These are phyloP conservation scores for Elaeis guineensis DNA, from an alignment of 176 grass and related monocot species.

Conservation along the genomic window DNA sequence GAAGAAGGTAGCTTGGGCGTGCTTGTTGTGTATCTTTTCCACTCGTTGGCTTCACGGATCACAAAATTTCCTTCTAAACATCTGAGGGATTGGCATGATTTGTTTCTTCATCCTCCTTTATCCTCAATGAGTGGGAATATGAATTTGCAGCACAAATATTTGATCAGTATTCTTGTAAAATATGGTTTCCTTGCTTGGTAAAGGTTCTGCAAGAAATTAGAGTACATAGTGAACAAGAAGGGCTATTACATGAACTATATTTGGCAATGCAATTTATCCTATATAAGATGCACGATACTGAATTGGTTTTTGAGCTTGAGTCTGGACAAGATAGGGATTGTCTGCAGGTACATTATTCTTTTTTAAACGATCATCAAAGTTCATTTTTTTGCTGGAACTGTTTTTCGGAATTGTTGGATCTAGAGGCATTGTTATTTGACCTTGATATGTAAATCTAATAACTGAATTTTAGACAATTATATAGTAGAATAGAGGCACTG, in stretches of 20 bases:
- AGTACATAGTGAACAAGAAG: constrained; percentile 31
- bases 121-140: constrained; percentile 68
- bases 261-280: constrained; percentile 52
- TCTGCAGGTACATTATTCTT: constrained; percentile 48
- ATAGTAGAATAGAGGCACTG: no score
- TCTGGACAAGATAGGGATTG: constrained; percentile 39
- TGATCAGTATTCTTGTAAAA: constrained; percentile 61
- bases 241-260: constrained; percentile 35
- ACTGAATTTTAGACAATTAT: no score
- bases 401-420: no score
- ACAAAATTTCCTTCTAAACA: constrained; percentile 19
- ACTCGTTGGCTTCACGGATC: constrained; percentile 30
- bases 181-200: constrained; percentile 88
- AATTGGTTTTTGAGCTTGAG: constrained; percentile 71
- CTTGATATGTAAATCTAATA: no score
- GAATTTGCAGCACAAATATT: constrained; percentile 48
- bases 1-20: constrained; percentile 44
- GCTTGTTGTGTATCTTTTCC: constrained; percentile 57
- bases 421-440: no score
- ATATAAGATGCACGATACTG: constrained; percentile 71
- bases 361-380: background rate
- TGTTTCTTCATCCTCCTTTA: constrained; percentile 18
- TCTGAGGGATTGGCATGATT: constrained; percentile 2
- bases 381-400: background rate
- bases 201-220: constrained; percentile 60